Evolutionary conservation across 768 basidiomycete genomes (phyloP).

Genomic region (Tulasnella sp.): DNA sequence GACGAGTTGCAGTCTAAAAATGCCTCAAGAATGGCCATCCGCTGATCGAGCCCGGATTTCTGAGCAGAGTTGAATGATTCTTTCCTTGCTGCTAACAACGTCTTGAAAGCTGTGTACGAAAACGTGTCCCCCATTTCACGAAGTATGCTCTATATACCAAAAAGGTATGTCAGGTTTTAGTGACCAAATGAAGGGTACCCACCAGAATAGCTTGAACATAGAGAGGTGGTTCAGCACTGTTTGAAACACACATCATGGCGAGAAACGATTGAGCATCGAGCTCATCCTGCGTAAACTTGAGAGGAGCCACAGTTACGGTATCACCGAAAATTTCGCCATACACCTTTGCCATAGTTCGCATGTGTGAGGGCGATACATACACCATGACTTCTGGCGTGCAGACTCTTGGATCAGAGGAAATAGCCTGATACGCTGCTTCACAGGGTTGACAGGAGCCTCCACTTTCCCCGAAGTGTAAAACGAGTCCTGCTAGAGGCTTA

Average conservation of each 20-base stretch:
- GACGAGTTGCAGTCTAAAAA: conserved; percentile 29
- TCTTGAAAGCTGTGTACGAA: conserved; percentile 9
- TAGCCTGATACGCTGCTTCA: conserved; percentile 51
- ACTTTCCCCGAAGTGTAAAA: conserved; percentile 54
- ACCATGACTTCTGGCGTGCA: conserved; percentile 29
- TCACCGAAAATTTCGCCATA: conserved; percentile 28
- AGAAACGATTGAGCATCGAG: conserved; percentile 7
- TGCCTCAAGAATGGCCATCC: conserved; percentile 9
- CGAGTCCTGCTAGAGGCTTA: conserved; percentile 39
- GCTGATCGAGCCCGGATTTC: conserved; percentile 5
- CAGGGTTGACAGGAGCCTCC: conserved; percentile 44
- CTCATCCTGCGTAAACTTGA: conserved; percentile 27
- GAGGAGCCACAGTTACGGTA: conserved; percentile 23
- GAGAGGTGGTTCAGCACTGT: conserved; percentile 47
- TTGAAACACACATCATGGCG: conserved; percentile 17
- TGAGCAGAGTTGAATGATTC: conserved; percentile 11
- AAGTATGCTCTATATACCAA: neutral
- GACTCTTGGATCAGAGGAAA: conserved; percentile 23
- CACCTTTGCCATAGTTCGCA: conserved; percentile 45
- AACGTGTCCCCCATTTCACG: conserved; percentile 13
- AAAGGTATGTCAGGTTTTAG: neutral
- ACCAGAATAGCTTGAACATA: conserved; percentile 60
- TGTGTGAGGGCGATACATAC: conserved; percentile 47
- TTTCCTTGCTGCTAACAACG: neutral
- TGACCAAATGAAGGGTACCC: conserved; percentile 22